Conservation (phyloP, 768 basidiomycete genomes). For the Kwoniella sp. region DNA sequence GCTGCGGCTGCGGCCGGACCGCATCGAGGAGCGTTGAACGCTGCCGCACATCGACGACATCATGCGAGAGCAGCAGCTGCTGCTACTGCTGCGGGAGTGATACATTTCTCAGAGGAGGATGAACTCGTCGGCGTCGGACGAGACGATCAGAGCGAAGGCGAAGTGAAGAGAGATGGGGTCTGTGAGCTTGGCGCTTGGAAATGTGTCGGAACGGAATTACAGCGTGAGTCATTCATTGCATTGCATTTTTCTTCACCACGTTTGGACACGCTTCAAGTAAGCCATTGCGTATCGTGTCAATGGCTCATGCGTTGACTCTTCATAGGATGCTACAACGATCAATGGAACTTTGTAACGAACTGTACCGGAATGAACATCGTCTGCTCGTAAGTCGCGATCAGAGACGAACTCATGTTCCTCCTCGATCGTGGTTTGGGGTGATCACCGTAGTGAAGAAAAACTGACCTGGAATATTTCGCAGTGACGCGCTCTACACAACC, state of each 20-base stretch:
- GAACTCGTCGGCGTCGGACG: neutral
- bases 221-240: slow-evolving; percentile 5
- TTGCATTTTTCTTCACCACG: no score
- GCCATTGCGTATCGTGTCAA: no score
- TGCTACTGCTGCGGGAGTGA: neutral
- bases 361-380: slow-evolving; percentile 24
- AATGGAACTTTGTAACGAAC: slow-evolving; percentile 22
- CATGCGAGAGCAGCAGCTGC: slow-evolving; percentile 20
- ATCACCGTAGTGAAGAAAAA: no score
- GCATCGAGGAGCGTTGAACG: neutral
- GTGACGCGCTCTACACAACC: slow-evolving; percentile 20
- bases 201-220: slow-evolving; percentile 23
- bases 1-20: slow-evolving; percentile 24
- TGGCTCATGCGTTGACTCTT: no score
- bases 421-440: no score
- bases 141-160: neutral
- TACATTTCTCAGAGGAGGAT: neutral
- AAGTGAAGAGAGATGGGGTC: slow-evolving; percentile 11
- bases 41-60: slow-evolving; percentile 16
- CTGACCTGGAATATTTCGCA: neutral
- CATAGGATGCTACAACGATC: slow-evolving; percentile 20
- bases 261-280: no score
- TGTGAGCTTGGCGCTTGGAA: slow-evolving; percentile 24
- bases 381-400: slow-evolving; percentile 20
- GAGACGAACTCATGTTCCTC: no score